Conservation (phyloP, 2,329 filamentous ascomycete species). For the Colletotrichum tamarilloi region DNA sequence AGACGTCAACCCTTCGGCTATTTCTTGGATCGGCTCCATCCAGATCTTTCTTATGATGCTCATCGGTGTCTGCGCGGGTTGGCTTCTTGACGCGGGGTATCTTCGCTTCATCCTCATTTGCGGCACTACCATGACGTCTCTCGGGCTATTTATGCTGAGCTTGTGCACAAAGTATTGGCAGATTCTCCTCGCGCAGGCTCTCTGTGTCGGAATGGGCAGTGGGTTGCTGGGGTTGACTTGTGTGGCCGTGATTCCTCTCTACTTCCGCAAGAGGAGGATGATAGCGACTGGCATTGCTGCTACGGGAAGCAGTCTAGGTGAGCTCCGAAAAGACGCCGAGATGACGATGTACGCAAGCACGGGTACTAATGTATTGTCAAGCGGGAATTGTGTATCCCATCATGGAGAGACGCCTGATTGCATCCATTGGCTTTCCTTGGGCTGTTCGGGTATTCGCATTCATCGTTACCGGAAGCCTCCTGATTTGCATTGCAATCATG, state of each 20-base stretch:
- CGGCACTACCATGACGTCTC: constrained; percentile 54
- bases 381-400: constrained; percentile 30
- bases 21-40: constrained; percentile 59
- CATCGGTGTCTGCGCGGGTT: constrained; percentile 55
- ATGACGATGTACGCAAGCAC: not conserved
- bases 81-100: constrained; percentile 59
- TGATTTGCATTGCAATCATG: constrained; percentile 27
- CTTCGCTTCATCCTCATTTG: constrained; percentile 51
- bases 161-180: constrained; percentile 56
- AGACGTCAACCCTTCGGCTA: constrained; percentile 35
- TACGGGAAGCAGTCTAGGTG: constrained; percentile 46
- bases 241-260: constrained; percentile 46
- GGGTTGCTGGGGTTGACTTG: constrained; percentile 53
- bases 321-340: not conserved
- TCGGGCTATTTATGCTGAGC: constrained; percentile 58
- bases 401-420: constrained; percentile 18
- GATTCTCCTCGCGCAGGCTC: constrained; percentile 55
- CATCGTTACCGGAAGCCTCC: constrained; percentile 23
- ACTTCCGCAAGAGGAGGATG: constrained; percentile 43
- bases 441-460: constrained; percentile 27
- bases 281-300: constrained; percentile 48
- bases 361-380: not conserved
- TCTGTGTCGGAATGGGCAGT: constrained; percentile 57
- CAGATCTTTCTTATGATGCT: constrained; percentile 58
- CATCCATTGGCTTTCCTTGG: constrained; percentile 25